A percentile compares a stretch with the other conserved stretches of the same genome.
Conservation (phyloP, 352 stramenopile genomes). For the Phytopythium litorale region DNA sequence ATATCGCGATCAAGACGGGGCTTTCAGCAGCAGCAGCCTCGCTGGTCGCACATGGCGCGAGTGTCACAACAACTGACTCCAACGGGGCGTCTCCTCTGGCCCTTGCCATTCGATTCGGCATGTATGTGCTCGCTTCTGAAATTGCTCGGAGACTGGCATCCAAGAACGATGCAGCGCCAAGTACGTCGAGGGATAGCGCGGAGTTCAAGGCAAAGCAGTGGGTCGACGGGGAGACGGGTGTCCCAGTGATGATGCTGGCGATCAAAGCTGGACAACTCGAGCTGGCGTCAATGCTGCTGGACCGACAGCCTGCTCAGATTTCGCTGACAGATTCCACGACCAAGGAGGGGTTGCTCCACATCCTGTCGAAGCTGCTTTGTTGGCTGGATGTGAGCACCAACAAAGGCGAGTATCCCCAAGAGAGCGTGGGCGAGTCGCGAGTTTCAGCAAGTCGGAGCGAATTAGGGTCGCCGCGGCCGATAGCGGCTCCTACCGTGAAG, state of each 20-base stretch:
- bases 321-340: constrained; percentile 16
- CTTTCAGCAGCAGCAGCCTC: constrained; percentile 33
- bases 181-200: not conserved
- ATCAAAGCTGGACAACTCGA: constrained; percentile 59
- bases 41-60: constrained; percentile 43
- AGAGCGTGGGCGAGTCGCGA: not conserved
- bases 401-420: constrained; percentile 6
- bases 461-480: not conserved
- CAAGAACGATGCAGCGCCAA: not conserved
- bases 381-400: constrained; percentile 27
- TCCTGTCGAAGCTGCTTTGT: constrained; percentile 38
- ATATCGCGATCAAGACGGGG: constrained; percentile 56
- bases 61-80: constrained; percentile 36
- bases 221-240: constrained; percentile 47
- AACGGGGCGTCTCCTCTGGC: constrained; percentile 33
- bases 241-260: constrained; percentile 39
- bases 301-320: constrained; percentile 23
- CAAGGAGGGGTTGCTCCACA: constrained; percentile 34
- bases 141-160: constrained; percentile 10
- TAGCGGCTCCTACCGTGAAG: not conserved
- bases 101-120: constrained; percentile 51
- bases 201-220: constrained; percentile 17
- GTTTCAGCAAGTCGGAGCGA: not conserved
- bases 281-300: constrained; percentile 48
- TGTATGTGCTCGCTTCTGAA: constrained; percentile 45